These are phyloP conservation scores for Candida sp. DNA, from an alignment of 1,139 yeast genomes.

Conservation along the genomic window DNA sequence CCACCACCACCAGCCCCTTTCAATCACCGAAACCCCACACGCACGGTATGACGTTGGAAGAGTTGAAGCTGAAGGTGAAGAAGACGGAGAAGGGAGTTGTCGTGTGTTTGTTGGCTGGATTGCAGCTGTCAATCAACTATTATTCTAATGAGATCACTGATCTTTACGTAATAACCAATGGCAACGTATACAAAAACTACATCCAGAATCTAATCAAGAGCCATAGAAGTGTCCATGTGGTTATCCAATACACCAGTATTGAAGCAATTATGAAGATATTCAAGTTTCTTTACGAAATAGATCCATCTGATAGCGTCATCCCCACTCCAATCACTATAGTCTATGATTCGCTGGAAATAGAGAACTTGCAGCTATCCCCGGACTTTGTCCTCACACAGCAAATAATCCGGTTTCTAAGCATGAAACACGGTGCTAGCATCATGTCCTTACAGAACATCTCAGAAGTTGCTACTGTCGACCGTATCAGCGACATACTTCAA, in stretches of 20 bases:
- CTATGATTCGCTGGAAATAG: slow-evolving; percentile 20
- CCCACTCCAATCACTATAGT: slow-evolving; percentile 20
- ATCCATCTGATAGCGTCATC: slow-evolving; percentile 17
- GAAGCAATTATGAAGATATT: not conserved
- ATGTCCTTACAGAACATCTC: slow-evolving; percentile 6
- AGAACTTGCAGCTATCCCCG: slow-evolving; percentile 23
- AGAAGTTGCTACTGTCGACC: slow-evolving; percentile 10
- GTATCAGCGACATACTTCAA: slow-evolving; percentile 8
- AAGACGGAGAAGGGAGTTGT: slow-evolving; percentile 4
- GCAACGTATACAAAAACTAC: slow-evolving; percentile 22
- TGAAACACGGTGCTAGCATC: slow-evolving; percentile 37
- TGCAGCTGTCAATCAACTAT: slow-evolving; percentile 14
- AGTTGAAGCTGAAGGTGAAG: not conserved
- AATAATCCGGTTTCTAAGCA: slow-evolving; percentile 49
- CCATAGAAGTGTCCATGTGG: slow-evolving; percentile 1
- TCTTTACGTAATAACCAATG: slow-evolving; percentile 25
- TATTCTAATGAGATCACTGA: slow-evolving; percentile 15
- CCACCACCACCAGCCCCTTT: too few relatives aligned
- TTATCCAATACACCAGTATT: slow-evolving; percentile 1
- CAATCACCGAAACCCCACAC: too few relatives aligned
- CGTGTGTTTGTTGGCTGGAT: slow-evolving; percentile 9
- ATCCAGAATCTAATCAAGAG: slow-evolving; percentile 18
- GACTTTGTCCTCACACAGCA: slow-evolving; percentile 49
- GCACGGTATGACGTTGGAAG: slow-evolving; percentile 8
- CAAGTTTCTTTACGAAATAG: slow-evolving; percentile 13